Evolutionary conservation across 2,329 filamentous ascomycete species (phyloP).

Genomic region (Pseudogymnoascus sp.): DNA sequence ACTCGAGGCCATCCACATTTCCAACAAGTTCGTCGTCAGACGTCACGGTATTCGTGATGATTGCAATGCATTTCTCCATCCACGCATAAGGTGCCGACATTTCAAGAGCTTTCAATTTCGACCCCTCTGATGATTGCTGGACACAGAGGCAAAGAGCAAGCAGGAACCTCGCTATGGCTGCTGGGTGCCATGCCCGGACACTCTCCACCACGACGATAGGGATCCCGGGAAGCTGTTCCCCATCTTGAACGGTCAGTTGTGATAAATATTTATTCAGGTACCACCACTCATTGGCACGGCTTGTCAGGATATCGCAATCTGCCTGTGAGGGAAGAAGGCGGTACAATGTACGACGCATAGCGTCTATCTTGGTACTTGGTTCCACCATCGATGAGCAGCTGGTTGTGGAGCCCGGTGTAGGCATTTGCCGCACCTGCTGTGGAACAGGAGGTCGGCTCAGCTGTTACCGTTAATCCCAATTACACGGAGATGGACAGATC

Average conservation of each 20-base stretch:
- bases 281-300: slow-evolving; percentile 19
- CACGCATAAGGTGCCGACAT: slow-evolving; percentile 17
- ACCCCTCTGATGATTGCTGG: slow-evolving; percentile 22
- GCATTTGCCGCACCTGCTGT: slow-evolving; percentile 10
- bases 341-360: slow-evolving; percentile 20
- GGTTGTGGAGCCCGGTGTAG: slow-evolving; percentile 18
- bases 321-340: slow-evolving; percentile 24
- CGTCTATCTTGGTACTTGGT: slow-evolving; percentile 18
- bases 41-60: slow-evolving; percentile 28
- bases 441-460: neutral
- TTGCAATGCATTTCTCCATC: slow-evolving; percentile 22
- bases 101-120: slow-evolving; percentile 18
- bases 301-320: slow-evolving; percentile 20
- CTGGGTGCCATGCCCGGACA: slow-evolving; percentile 19
- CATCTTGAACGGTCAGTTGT: slow-evolving; percentile 7
- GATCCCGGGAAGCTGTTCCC: neutral
- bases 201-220: slow-evolving; percentile 18
- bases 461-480: slow-evolving; percentile 3
- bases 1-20: slow-evolving; percentile 43
- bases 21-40: slow-evolving; percentile 38
- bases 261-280: slow-evolving; percentile 21
- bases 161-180: slow-evolving; percentile 21
- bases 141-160: slow-evolving; percentile 23
- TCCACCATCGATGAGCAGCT: slow-evolving; percentile 16
- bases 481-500: neutral